Evolutionary conservation across 2,329 filamentous ascomycete genomes (phyloP).

Genomic region (Paecilomyces dactylethromorphus): DNA sequence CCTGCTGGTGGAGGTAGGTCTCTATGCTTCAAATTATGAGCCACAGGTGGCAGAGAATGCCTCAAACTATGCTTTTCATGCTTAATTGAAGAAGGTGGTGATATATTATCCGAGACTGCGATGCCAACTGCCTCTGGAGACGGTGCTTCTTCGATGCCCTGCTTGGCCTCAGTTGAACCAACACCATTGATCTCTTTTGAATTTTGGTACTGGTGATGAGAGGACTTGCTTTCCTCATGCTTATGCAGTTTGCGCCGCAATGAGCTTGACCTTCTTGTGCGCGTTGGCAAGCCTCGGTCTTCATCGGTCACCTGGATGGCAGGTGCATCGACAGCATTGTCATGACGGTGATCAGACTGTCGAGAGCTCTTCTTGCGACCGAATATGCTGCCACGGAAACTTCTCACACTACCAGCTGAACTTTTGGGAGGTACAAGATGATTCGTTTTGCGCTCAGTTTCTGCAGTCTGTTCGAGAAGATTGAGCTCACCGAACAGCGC

Average conservation of each 20-base stretch:
- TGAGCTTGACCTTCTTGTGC: slow-evolving; percentile 23
- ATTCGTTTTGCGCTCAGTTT: slow-evolving; percentile 27
- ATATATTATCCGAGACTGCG: slow-evolving; percentile 17
- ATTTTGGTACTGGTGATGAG: slow-evolving; percentile 13
- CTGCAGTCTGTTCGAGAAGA: slow-evolving; percentile 25
- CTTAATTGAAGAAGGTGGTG: slow-evolving; percentile 10
- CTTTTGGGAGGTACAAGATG: slow-evolving; percentile 58
- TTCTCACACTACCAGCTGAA: slow-evolving; percentile 64
- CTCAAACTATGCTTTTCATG: slow-evolving; percentile 19
- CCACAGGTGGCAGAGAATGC: slow-evolving; percentile 24
- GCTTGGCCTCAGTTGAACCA: slow-evolving; percentile 5
- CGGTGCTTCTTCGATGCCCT: slow-evolving; percentile 2
- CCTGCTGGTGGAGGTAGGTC: slow-evolving; percentile 27
- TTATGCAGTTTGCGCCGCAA: slow-evolving; percentile 23
- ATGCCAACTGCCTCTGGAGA: slow-evolving; percentile 19
- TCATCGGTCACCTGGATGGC: slow-evolving; percentile 67
- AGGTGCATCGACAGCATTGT: slow-evolving; percentile 44
- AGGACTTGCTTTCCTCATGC: slow-evolving; percentile 25
- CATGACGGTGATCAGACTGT: background rate
- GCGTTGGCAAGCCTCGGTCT: slow-evolving; percentile 19
- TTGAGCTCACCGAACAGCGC: slow-evolving; percentile 67
- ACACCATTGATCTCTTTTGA: slow-evolving; percentile 1
- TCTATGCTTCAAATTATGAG: slow-evolving; percentile 32
- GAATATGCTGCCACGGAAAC: slow-evolving; percentile 70
- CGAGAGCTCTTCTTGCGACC: slow-evolving; percentile 50